phyloP scores from a whole-genome alignment of 257 asterid species.

The Cruciata laevipes region DNA sequence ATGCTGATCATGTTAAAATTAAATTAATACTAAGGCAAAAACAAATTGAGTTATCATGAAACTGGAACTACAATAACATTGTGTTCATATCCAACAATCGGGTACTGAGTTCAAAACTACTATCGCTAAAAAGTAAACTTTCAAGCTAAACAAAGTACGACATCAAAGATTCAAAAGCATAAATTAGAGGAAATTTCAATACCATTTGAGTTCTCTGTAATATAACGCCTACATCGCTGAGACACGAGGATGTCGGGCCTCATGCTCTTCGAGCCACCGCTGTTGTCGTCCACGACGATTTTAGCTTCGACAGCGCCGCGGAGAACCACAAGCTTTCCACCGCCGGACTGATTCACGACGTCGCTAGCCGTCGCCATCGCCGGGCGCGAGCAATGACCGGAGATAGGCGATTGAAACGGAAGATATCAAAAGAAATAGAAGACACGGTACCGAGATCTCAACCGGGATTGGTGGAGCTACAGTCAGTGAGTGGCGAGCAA shows the following conservation, averaged over 20 bases:
- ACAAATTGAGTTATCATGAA: no score
- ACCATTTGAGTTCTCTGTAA: constrained; percentile 60
- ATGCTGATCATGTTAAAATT: background rate
- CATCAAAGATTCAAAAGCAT: background rate
- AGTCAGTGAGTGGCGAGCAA: no score
- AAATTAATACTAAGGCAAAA: background rate
- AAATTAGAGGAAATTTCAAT: background rate
- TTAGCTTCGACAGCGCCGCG: constrained; percentile 72
- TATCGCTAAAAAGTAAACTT: background rate
- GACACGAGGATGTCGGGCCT: constrained; percentile 36
- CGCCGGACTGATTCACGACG: constrained; percentile 18
- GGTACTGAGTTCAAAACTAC: background rate
- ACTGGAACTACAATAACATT: background rate
- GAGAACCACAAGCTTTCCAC: constrained; percentile 47
- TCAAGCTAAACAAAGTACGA: background rate
- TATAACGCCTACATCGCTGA: constrained; percentile 60
- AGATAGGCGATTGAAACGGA: constrained; percentile 55
- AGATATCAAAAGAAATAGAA: no score
- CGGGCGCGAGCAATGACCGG: constrained; percentile 41
- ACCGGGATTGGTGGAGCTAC: no score
- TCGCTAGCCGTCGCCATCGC: constrained; percentile 13
- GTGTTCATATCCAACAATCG: no score
- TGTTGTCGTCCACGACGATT: constrained; percentile 35
- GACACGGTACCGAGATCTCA: no score
- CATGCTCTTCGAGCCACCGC: constrained; percentile 35